Percentiles rank a stretch among this genome's conserved stretches.
Evolutionary conservation across 2,329 filamentous ascomycete species (phyloP).

Genomic region (Hymenoscyphus occultus): DNA sequence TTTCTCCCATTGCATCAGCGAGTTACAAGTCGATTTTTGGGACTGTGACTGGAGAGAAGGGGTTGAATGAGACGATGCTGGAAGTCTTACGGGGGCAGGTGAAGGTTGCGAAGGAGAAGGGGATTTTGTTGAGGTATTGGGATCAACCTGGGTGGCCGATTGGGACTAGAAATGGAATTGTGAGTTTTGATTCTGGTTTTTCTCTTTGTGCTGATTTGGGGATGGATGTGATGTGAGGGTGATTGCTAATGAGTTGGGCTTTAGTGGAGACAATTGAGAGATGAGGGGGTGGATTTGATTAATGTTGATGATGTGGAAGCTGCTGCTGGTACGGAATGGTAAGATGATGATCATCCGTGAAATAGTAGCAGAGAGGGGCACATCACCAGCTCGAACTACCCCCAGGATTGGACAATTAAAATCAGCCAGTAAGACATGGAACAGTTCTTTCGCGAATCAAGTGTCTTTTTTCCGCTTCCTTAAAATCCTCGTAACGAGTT

Average conservation of each 20-base stretch:
- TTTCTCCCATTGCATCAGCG: slow-evolving; percentile 47
- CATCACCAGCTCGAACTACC: no score
- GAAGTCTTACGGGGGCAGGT: slow-evolving; percentile 44
- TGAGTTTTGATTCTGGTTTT: not conserved
- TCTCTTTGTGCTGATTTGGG: not conserved
- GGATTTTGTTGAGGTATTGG: slow-evolving; percentile 57
- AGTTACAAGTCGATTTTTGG: slow-evolving; percentile 55
- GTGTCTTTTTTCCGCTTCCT: no score
- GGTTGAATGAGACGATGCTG: slow-evolving; percentile 46
- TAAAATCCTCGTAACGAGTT: no score
- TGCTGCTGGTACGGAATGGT: slow-evolving; percentile 19
- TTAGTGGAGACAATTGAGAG: slow-evolving; percentile 49
- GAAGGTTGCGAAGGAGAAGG: slow-evolving; percentile 45
- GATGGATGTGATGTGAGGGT: not conserved
- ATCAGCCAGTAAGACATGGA: no score
- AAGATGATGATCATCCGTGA: not conserved
- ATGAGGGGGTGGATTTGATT: slow-evolving; percentile 56
- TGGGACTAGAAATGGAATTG: slow-evolving; percentile 45
- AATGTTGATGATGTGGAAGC: slow-evolving; percentile 56
- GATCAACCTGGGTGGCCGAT: slow-evolving; percentile 56
- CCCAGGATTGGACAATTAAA: no score
- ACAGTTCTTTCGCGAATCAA: no score
- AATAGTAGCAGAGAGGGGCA: not conserved
- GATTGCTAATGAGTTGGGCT: slow-evolving; percentile 30
- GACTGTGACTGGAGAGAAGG: slow-evolving; percentile 41